Percentiles rank a stretch among this genome's conserved stretches.
These are phyloP conservation scores for Tetraselmis chui DNA, from an alignment of 139 green algal genomes.

Conservation along the genomic window DNA sequence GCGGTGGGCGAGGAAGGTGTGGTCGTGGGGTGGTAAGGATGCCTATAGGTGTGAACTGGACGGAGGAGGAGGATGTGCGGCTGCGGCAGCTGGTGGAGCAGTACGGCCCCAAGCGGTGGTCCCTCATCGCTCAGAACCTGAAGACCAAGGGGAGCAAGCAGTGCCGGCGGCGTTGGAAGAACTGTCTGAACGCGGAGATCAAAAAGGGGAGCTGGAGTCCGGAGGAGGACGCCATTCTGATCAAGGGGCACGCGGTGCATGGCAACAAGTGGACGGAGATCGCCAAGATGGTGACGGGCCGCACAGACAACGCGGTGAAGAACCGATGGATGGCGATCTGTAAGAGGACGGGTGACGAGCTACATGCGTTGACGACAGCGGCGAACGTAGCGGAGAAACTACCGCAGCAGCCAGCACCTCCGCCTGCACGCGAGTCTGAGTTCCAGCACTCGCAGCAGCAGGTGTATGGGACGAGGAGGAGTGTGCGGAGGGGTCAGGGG, in stretches of 20 bases:
- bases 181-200: constrained; percentile 53
- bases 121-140: constrained; percentile 45
- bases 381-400: background rate
- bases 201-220: constrained; percentile 62
- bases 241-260: constrained; percentile 10
- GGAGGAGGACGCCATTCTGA: constrained; percentile 26
- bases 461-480: background rate
- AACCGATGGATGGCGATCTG: constrained; percentile 31
- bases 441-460: background rate
- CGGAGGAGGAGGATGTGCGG: constrained; percentile 51
- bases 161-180: constrained; percentile 67
- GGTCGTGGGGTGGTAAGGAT: too few relatives aligned
- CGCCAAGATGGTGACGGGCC: constrained; percentile 30
- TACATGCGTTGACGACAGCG: background rate
- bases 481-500: background rate
- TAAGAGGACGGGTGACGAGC: constrained; percentile 8
- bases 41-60: background rate
- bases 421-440: background rate
- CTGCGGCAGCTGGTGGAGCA: constrained; percentile 48
- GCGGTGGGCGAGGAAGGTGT: too few relatives aligned
- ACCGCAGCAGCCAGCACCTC: background rate
- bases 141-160: constrained; percentile 58
- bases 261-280: constrained; percentile 47
- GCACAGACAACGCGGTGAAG: constrained; percentile 48
- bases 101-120: constrained; percentile 61